Conservation (phyloP, 257 asterid genomes). For the Rhazya stricta region DNA sequence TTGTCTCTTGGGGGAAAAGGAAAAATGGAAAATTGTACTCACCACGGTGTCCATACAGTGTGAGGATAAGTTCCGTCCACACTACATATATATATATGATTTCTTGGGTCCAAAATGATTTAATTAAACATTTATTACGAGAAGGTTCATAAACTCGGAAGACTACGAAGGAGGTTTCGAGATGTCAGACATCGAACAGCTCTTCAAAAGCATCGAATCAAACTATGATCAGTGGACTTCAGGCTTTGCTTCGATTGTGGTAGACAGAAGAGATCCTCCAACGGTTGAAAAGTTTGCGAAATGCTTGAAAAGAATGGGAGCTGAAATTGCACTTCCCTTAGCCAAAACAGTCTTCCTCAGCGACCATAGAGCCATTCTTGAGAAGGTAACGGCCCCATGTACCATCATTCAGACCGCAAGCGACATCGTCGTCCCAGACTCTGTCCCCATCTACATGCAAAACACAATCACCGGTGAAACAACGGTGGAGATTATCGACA, state of each 20-base stretch:
- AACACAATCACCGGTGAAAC: constrained; percentile 40
- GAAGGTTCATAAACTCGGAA: constrained; percentile 48
- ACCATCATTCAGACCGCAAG: constrained; percentile 44
- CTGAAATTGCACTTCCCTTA: constrained; percentile 41
- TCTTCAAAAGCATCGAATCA: constrained; percentile 46
- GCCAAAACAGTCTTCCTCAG: constrained; percentile 60
- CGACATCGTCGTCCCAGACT: constrained; percentile 62
- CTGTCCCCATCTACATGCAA: constrained; percentile 51
- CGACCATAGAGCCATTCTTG: constrained; percentile 52
- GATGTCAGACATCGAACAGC: constrained; percentile 36
- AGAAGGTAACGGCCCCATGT: constrained; percentile 49
- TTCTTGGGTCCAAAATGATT: too few relatives aligned
- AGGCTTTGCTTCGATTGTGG: constrained; percentile 39
- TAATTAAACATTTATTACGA: too few relatives aligned
- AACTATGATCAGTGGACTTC: constrained; percentile 64
- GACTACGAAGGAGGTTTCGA: constrained; percentile 78
- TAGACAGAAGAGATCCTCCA: constrained; percentile 50
- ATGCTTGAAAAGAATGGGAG: constrained; percentile 53
- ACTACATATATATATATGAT: too few relatives aligned
- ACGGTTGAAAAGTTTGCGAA: constrained; percentile 36
- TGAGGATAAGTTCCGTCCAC: too few relatives aligned
- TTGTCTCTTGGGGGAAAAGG: neutral
- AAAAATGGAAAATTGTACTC: too few relatives aligned
- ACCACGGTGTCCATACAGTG: too few relatives aligned
- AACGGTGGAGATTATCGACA: constrained; percentile 41